Evolutionary conservation across 1,284 basidiomycete genomes (phyloP).

Genomic region (Violaceomyces palustris): DNA sequence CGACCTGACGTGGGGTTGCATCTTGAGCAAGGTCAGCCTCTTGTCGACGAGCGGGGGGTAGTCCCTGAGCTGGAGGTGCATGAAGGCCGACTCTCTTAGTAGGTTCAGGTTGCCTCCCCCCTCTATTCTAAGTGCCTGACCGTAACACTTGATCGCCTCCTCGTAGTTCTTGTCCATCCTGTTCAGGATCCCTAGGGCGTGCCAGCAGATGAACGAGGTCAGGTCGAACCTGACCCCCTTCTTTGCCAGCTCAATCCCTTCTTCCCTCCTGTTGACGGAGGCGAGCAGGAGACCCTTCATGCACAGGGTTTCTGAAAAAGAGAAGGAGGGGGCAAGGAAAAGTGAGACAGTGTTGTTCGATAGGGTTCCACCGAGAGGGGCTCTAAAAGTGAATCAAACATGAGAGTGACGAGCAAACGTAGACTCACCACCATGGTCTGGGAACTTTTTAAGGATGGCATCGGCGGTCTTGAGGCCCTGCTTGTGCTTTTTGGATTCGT

Average conservation of each 20-base stretch:
- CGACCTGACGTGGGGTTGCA: slow-evolving; percentile 76
- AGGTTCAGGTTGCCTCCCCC: slow-evolving; percentile 85
- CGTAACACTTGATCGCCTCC: slow-evolving; percentile 76
- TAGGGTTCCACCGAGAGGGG: background rate
- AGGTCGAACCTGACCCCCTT: slow-evolving; percentile 77
- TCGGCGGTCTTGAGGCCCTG: slow-evolving; percentile 88
- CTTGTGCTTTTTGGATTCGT: slow-evolving; percentile 85
- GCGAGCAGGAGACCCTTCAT: slow-evolving; percentile 50
- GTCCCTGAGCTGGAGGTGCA: slow-evolving; percentile 83
- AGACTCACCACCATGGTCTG: slow-evolving; percentile 69
- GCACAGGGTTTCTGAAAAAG: slow-evolving; percentile 39
- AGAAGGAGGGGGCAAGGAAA: background rate
- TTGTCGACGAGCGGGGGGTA: slow-evolving; percentile 77
- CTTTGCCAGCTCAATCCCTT: slow-evolving; percentile 76
- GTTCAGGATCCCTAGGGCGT: slow-evolving; percentile 71
- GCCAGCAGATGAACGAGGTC: slow-evolving; percentile 94
- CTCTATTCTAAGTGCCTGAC: slow-evolving; percentile 76
- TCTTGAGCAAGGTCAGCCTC: slow-evolving; percentile 70
- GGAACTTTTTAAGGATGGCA: slow-evolving; percentile 88
- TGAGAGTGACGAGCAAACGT: no score
- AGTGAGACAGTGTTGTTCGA: background rate
- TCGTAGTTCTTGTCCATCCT: slow-evolving; percentile 76
- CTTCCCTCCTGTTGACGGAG: slow-evolving; percentile 52
- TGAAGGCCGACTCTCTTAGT: slow-evolving; percentile 79
- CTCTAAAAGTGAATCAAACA: background rate